Evolutionary conservation across 2,329 filamentous ascomycete genomes (phyloP), one percentile per base, ranked within the genome.

Genomic region (Aspergillus pseudoviridinutans): DNA sequence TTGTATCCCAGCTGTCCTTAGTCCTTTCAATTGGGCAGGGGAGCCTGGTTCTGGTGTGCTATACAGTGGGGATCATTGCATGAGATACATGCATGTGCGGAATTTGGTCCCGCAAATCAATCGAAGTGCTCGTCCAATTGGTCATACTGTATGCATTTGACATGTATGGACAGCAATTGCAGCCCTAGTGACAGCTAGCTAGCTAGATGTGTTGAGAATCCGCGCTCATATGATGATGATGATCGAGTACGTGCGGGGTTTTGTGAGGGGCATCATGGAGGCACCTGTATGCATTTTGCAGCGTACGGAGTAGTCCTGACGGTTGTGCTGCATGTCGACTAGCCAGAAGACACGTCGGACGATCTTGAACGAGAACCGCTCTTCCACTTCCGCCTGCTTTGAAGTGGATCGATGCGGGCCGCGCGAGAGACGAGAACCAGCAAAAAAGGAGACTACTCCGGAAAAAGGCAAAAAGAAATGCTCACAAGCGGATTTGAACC

Each of bases 401-500:
- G 25, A 28, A 28, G 29, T 32, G 29, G 29, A 14, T 5, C 28
- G 3, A 29, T 29, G 28, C 28, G 27, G 27, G 27, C 6, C 6
- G 27, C 27, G 6, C 27, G 27, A 28, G 7, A 28, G 27, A 28
- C 1, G 7, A 28, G 27, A 28, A 28, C 6, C 29, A 32, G 10
- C 10, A 12, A 12, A 12, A 32, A 38, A 42, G n/a, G 10, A 27
- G 27, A 32, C 14, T 17, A 38, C 14, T 5, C 10, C 32, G 0
- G 0, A n/a, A 42, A 28, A 49, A 32, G 20, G 2, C 3, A 49
- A 24, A 35, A 56, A 52, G 12, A 38, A 47, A 38, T 56, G 54
- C 54, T 49, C 35, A 29, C 54, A 49, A 41, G 50, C 42, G 41
- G 50, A 56, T 53, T 56, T 32, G 54, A 56, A 56, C 54, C 49